Conservation (phyloP, 2,329 filamentous ascomycete species). For the Colletotrichum sp. region DNA sequence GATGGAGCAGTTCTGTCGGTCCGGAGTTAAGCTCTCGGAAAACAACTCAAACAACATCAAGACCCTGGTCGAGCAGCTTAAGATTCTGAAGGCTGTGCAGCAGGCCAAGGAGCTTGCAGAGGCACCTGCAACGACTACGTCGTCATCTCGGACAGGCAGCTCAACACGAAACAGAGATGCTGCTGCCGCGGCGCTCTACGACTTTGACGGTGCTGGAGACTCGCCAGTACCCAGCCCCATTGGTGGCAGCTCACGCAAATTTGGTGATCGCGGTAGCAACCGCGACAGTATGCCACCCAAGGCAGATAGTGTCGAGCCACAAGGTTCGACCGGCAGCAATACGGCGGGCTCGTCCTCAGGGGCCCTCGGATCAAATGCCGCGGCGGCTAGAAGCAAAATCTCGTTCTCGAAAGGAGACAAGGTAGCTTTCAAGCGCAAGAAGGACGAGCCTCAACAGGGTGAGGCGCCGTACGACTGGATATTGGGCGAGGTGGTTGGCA, state of each 20-base stretch:
- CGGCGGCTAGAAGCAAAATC: slow-evolving; percentile 45
- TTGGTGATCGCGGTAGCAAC: slow-evolving; percentile 39
- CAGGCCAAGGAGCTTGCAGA: slow-evolving; percentile 47
- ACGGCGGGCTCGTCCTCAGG: slow-evolving; percentile 31
- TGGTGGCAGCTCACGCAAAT: slow-evolving; percentile 34
- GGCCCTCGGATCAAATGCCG: slow-evolving; percentile 15
- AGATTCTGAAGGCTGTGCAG: slow-evolving; percentile 46
- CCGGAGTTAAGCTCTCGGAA: slow-evolving; percentile 46
- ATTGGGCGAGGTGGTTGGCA: slow-evolving; percentile 77
- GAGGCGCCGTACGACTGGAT: slow-evolving; percentile 67
- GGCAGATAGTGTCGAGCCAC: slow-evolving; percentile 61
- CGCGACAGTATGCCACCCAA: slow-evolving; percentile 61
- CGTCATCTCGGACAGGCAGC: slow-evolving; percentile 21
- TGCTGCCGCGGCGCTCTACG: slow-evolving; percentile 43
- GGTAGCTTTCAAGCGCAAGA: slow-evolving; percentile 70
- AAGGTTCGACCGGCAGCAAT: slow-evolving; percentile 43
- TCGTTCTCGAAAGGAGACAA: slow-evolving; percentile 67
- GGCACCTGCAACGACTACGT: slow-evolving; percentile 23
- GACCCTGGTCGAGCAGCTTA: slow-evolving; percentile 45
- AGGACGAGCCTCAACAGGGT: slow-evolving; percentile 44
- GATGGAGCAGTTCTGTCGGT: slow-evolving; percentile 48
- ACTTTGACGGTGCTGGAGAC: slow-evolving; percentile 50
- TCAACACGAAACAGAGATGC: slow-evolving; percentile 18
- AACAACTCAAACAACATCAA: slow-evolving; percentile 41
- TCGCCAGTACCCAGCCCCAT: slow-evolving; percentile 51